Evolutionary conservation across 2,329 filamentous ascomycete genomes (phyloP).

Genomic region (Pseudonectria buxi): DNA sequence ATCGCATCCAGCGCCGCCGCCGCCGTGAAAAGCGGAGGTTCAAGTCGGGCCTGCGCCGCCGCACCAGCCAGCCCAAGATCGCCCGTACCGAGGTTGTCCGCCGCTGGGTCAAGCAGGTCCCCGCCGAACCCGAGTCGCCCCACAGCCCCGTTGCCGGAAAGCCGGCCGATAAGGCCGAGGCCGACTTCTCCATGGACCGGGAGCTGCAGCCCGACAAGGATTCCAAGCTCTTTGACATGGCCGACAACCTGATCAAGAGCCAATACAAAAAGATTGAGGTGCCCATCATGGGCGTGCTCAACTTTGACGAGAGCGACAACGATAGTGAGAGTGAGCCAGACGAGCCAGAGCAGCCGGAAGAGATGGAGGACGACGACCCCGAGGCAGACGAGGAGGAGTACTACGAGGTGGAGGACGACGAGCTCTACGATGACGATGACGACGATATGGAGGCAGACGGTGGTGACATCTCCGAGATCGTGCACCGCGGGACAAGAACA

Average conservation of each 20-base stretch:
- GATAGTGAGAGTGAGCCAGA: constrained; percentile 30
- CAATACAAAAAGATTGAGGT: constrained; percentile 40
- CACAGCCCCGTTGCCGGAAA: constrained; percentile 19
- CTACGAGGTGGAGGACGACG: constrained; percentile 22
- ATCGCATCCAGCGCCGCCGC: constrained; percentile 38
- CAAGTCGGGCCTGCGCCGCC: constrained; percentile 31
- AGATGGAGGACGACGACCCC: constrained; percentile 17
- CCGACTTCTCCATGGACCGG: constrained; percentile 34
- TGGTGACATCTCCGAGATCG: constrained; percentile 21
- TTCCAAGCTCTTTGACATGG: constrained; percentile 35
- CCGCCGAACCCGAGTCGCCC: constrained; percentile 28
- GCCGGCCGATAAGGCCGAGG: constrained; percentile 32
- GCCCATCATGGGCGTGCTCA: constrained; percentile 37
- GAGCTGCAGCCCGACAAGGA: constrained; percentile 36
- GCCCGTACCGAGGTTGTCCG: constrained; percentile 35
- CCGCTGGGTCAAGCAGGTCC: constrained; percentile 37
- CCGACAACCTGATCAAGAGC: constrained; percentile 42
- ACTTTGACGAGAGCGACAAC: constrained; percentile 38
- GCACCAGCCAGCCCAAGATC: constrained; percentile 27
- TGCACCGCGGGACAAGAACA: constrained; percentile 22
- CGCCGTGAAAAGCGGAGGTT: constrained; percentile 36
- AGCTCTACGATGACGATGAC: constrained; percentile 21
- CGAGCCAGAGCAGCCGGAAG: constrained; percentile 20
- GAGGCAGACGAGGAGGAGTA: constrained; percentile 20
- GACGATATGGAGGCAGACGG: constrained; percentile 21